phyloP scores from a whole-genome alignment of 208 protist genomes.

The Leishmania arabica region DNA sequence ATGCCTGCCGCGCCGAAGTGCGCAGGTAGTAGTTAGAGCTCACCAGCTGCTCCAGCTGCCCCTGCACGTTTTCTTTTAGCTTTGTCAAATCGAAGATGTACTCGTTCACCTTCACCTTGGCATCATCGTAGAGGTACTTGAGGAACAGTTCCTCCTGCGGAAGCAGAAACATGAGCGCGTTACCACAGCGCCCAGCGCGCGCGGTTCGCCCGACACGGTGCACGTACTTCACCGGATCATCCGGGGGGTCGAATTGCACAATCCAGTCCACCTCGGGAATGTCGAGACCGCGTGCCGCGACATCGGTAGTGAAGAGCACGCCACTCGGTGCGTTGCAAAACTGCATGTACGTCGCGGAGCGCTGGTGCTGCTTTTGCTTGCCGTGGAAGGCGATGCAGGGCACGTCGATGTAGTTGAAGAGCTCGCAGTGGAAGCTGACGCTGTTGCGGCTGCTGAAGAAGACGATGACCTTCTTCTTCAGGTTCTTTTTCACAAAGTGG shows the following conservation, averaged over 20 bases:
- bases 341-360: constrained; percentile 99
- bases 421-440: constrained; percentile 99
- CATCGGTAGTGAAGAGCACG: constrained; percentile 99
- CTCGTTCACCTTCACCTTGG: constrained; percentile 97
- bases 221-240: constrained; percentile 99
- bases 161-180: constrained; percentile 98
- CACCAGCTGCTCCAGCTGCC: constrained; percentile 97
- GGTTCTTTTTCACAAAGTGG: constrained; percentile 99
- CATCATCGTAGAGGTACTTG: constrained; percentile 98
- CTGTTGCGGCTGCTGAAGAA: constrained; percentile 98
- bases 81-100: constrained; percentile 98
- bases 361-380: constrained; percentile 99
- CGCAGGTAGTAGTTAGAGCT: constrained; percentile 99
- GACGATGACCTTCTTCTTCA: constrained; percentile 98
- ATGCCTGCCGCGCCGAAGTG: constrained; percentile 96
- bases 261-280: constrained; percentile 99
- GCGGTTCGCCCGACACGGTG: constrained; percentile 99
- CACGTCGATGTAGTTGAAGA: constrained; percentile 99
- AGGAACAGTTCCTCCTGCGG: constrained; percentile 98
- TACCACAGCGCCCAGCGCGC: constrained; percentile 91
- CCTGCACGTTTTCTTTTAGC: constrained; percentile 91
- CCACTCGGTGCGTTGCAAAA: constrained; percentile 98
- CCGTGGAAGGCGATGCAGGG: constrained; percentile 99
- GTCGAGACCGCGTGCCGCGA: constrained; percentile 99
- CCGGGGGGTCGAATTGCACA: constrained; percentile 99